Evolutionary conservation across 805 yeast species (phyloP).

Genomic region (Candida gorgasii): DNA sequence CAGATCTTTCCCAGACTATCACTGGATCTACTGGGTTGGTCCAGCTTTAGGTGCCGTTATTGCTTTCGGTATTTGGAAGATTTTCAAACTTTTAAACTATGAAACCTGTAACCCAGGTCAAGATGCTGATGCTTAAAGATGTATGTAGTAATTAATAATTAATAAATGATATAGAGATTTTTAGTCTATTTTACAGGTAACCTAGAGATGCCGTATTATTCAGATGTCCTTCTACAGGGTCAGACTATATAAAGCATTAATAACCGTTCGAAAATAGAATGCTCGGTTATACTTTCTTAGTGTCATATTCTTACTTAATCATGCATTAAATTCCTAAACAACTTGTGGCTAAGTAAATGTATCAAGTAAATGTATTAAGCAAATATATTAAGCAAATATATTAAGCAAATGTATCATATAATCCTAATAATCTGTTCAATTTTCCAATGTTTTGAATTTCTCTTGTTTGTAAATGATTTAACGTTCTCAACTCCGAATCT

Average conservation of each 20-base stretch:
- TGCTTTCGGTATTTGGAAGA: constrained; percentile 67
- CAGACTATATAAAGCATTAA: too few species aligned
- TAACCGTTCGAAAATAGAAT: too few species aligned
- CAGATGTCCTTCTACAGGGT: too few species aligned
- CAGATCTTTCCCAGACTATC: constrained; percentile 72
- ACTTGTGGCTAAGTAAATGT: too few species aligned
- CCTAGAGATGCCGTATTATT: too few species aligned
- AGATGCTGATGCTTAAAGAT: constrained; percentile 50
- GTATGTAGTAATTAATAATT: constrained; percentile 1
- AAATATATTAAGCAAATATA: too few species aligned
- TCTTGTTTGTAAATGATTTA: constrained; percentile 57
- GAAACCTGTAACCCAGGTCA: constrained; percentile 64
- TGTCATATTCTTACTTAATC: too few species aligned
- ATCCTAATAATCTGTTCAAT: constrained; percentile 57
- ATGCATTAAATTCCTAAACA: too few species aligned
- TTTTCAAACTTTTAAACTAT: constrained; percentile 65
- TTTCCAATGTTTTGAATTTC: constrained; percentile 58
- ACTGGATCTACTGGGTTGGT: constrained; percentile 94
- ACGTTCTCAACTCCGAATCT: constrained; percentile 72
- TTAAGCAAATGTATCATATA: constrained; percentile 22
- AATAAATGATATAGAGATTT: not conserved
- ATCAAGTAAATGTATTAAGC: too few species aligned
- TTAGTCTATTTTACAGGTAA: too few species aligned
- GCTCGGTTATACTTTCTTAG: too few species aligned
- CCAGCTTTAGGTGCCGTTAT: constrained; percentile 71